A percentile compares a stretch with the other conserved stretches of the same genome.
Evolutionary conservation across 2,329 filamentous ascomycete genomes (phyloP).

Genomic region (Penicillium sp.): DNA sequence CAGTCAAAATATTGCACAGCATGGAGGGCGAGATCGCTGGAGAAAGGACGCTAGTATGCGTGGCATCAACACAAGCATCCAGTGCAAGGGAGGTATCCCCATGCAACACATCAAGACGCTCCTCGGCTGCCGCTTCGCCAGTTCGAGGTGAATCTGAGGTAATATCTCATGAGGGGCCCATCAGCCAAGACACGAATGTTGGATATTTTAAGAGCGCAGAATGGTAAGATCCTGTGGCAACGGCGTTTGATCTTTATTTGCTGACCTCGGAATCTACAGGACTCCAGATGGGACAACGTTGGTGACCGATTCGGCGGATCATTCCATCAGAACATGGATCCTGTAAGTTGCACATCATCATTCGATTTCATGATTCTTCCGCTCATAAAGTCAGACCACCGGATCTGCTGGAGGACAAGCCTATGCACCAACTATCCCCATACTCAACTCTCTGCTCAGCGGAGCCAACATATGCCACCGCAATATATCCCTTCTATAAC

Average conservation of each 20-base stretch:
- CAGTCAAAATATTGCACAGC: not conserved
- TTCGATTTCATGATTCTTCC: not conserved
- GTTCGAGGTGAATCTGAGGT: not conserved
- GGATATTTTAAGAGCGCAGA: constrained; percentile 47
- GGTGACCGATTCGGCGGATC: constrained; percentile 52
- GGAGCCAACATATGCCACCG: constrained; percentile 53
- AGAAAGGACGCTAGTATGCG: constrained; percentile 22
- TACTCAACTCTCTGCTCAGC: constrained; percentile 47
- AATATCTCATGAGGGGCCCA: too few relatives aligned
- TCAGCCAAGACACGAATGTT: not conserved
- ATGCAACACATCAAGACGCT: not conserved
- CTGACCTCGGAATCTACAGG: constrained; percentile 29
- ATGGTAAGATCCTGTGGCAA: constrained; percentile 34
- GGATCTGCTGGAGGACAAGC: constrained; percentile 45
- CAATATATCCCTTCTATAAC: constrained; percentile 54
- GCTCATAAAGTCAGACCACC: constrained; percentile 39
- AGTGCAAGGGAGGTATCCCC: constrained; percentile 1
- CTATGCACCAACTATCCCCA: constrained; percentile 40
- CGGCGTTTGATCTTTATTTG: not conserved
- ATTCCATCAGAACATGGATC: constrained; percentile 52
- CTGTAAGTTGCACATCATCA: constrained; percentile 38
- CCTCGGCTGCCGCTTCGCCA: not conserved
- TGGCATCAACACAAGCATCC: constrained; percentile 25
- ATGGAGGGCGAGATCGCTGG: constrained; percentile 12
- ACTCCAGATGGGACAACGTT: constrained; percentile 56